phyloP scores from a whole-genome alignment of 345 rosid species.

The Dimocarpus longan region DNA sequence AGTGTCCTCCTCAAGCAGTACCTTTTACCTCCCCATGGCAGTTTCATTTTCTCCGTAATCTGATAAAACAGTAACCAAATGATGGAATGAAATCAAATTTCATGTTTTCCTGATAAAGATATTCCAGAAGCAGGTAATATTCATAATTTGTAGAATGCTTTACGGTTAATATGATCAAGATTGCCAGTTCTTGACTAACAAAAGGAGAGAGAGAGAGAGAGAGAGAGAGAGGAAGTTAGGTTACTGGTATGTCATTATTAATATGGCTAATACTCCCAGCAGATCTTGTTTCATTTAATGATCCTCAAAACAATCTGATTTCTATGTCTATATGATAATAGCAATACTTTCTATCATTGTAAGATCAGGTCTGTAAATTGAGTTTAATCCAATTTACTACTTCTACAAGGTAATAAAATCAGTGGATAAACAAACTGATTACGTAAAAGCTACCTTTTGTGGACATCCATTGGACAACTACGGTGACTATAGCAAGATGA shows the following conservation, averaged over 20 bases:
- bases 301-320: neutral
- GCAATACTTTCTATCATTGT: neutral
- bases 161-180: neutral
- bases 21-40: conserved; percentile 62
- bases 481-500: neutral
- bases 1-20: conserved; percentile 82
- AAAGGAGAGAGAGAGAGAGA: neutral
- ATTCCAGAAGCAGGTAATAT: neutral
- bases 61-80: conserved; percentile 20
- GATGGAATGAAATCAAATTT: conserved; percentile 7
- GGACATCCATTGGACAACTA: neutral
- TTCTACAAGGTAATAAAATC: neutral
- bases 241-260: no score
- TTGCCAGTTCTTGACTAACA: neutral
- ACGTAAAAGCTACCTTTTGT: neutral
- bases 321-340: neutral
- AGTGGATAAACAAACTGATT: neutral
- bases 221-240: neutral
- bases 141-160: neutral
- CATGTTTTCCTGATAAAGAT: neutral
- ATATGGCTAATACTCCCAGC: no score
- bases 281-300: neutral
- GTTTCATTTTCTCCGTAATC: conserved; percentile 50
- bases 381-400: neutral
- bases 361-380: neutral